Percentiles rank a stretch among this genome's conserved stretches.
Evolutionary conservation across 768 basidiomycete species (phyloP).

Genomic region (Mycena epipterygia): DNA sequence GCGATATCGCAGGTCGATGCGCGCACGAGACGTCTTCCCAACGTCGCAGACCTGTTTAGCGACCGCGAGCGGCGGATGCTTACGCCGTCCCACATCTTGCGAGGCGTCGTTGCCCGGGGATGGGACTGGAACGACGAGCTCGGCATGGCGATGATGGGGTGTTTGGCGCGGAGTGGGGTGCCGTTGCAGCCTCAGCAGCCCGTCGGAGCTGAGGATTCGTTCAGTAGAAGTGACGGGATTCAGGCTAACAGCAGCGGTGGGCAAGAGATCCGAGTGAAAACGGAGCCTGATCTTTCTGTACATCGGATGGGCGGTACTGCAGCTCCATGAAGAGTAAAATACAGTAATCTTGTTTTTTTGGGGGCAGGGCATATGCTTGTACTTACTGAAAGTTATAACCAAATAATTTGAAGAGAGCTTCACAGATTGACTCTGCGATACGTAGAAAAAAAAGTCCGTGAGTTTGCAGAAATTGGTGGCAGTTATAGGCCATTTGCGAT

Average conservation of each 20-base stretch:
- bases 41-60: constrained; percentile 31
- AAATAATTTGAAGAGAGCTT: no score
- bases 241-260: not conserved
- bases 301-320: not conserved
- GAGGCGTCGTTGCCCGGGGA: constrained; percentile 51
- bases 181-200: constrained; percentile 2
- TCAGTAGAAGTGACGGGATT: not conserved
- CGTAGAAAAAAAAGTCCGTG: no score
- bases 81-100: constrained; percentile 60
- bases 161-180: constrained; percentile 27
- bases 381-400: no score
- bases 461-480: no score
- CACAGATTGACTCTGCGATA: no score
- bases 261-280: not conserved
- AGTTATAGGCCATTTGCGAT: no score
- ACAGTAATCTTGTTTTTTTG: no score
- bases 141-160: constrained; percentile 30
- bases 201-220: not conserved
- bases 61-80: constrained; percentile 43
- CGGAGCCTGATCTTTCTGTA: not conserved
- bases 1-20: constrained; percentile 35
- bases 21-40: constrained; percentile 31
- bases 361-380: no score
- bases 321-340: no score
- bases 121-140: constrained; percentile 34